A percentile compares a stretch with the other conserved stretches of the same genome.
These are phyloP conservation scores for Eurotiales sp. DNA, from an alignment of 2,329 filamentous ascomycete genomes.

Conservation along the genomic window DNA sequence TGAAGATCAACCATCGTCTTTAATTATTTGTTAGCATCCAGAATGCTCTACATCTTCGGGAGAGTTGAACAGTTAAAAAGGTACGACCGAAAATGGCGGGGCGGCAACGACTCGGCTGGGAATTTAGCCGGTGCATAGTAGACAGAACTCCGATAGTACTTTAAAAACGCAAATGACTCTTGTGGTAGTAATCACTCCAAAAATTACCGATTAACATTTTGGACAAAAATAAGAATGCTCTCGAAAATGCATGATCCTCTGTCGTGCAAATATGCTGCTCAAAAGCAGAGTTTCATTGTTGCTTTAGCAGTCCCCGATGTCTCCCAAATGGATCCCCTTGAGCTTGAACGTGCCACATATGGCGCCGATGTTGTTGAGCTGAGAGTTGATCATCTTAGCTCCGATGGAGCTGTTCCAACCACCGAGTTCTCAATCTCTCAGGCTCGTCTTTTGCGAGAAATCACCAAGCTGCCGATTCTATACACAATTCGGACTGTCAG, in stretches of 20 bases:
- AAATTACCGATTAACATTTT: too few species aligned
- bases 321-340: neutral
- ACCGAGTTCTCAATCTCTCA: neutral
- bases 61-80: too few species aligned
- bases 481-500: constrained; percentile 1
- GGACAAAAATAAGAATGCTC: too few species aligned
- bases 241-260: neutral
- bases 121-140: too few species aligned
- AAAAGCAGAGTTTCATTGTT: constrained; percentile 1
- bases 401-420: neutral
- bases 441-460: neutral
- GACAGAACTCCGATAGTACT: too few species aligned
- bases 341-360: neutral
- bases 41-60: too few species aligned
- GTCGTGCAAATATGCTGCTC: neutral
- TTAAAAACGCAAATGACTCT: too few species aligned
- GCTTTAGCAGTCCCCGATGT: neutral
- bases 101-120: too few species aligned
- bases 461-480: neutral
- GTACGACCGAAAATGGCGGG: too few species aligned
- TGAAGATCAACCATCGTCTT: constrained; percentile 33
- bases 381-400: neutral
- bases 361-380: constrained; percentile 3
- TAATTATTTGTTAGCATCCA: too few species aligned
- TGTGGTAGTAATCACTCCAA: too few species aligned